Percentiles rank a stretch among this genome's conserved stretches.
Evolutionary conservation across 1,139 yeast genomes (phyloP).

Genomic region (Blastobotrys persicus): DNA sequence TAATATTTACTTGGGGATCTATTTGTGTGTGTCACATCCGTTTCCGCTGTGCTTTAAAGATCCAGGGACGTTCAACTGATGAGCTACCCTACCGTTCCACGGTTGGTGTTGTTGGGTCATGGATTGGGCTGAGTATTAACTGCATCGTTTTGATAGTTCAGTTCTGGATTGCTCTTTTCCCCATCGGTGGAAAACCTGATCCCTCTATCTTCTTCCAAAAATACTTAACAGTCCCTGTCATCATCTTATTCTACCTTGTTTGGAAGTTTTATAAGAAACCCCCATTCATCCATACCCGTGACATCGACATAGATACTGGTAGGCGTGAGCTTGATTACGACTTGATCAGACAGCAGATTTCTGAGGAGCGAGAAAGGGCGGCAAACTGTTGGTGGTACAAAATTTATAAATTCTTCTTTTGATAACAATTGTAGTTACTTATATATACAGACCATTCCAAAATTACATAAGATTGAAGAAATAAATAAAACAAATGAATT

Average conservation of each 20-base stretch:
- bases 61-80: slow-evolving; percentile 56
- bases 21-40: slow-evolving; percentile 74
- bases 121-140: slow-evolving; percentile 59
- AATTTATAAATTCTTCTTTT: too few relatives aligned
- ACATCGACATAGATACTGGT: slow-evolving; percentile 56
- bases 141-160: slow-evolving; percentile 70
- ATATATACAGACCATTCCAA: not conserved
- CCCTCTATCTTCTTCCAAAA: slow-evolving; percentile 48
- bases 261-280: slow-evolving; percentile 51
- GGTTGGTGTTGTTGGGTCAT: slow-evolving; percentile 69
- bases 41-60: slow-evolving; percentile 69
- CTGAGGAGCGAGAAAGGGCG: slow-evolving; percentile 45
- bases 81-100: slow-evolving; percentile 71
- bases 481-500: not conserved
- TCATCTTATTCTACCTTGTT: slow-evolving; percentile 47
- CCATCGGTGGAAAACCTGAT: slow-evolving; percentile 22
- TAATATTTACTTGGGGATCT: slow-evolving; percentile 81
- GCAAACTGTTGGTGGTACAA: slow-evolving; percentile 41
- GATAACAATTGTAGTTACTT: not conserved
- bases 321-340: slow-evolving; percentile 56
- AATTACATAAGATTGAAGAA: too few relatives aligned
- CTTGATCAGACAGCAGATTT: slow-evolving; percentile 49
- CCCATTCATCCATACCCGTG: slow-evolving; percentile 44
- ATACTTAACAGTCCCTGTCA: slow-evolving; percentile 55
- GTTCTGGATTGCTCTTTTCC: slow-evolving; percentile 84